Base-by-base conservation (phyloP, 495 filamentous ascomycete species). In the Filosporella fistucella region DNA sequence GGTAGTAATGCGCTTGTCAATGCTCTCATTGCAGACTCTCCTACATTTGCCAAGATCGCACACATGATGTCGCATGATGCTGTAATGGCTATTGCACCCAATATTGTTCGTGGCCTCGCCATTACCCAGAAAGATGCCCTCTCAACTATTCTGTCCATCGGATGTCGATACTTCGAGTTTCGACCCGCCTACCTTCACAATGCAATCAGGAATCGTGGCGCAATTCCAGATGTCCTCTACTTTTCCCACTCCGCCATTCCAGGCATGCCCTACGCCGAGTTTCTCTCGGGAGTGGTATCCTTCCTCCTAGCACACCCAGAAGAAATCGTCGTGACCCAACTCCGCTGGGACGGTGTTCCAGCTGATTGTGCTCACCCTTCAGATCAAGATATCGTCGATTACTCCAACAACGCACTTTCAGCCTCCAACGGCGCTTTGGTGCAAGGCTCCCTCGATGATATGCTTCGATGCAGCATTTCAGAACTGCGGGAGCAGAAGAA, bases 131-230 rank as follows among this genome's bases (percentile, higher is more conserved):
- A 79, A 48, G 72, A 78, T 48, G 53, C 49, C 28, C 59, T 78
- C 3, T 52, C 62, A 22, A 53, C 63, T 14, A 69, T 78, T 48
- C 64, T 79, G 29, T 48, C 44, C 28, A 64, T 78, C 30, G 75
- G 76, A 7, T 71, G 72, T 0, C 58, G 76, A 16, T 79, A 77
- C 56, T 79, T 78, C 36, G 76, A 78, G 60, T 76, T 76, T 44
- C 67, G 76, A 7, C 75, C 76, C 1, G 74, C 76, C 1, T 66
- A 69, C 29, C 62, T 72, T 20, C 70, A 75, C 49, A 57, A 52
- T 2, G 56, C 50, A 37, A 58, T 77, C 41, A 56, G 64, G 10
- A 25, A 52, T 2, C 41, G 61, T 6, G 54, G 54, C 7, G 60
- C 65, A 4, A 59, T 76, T 13, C 65, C 68, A 0, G 73, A 78